Evolutionary conservation across 257 asterid species (phyloP).

Genomic region (Mitragyna speciosa): DNA sequence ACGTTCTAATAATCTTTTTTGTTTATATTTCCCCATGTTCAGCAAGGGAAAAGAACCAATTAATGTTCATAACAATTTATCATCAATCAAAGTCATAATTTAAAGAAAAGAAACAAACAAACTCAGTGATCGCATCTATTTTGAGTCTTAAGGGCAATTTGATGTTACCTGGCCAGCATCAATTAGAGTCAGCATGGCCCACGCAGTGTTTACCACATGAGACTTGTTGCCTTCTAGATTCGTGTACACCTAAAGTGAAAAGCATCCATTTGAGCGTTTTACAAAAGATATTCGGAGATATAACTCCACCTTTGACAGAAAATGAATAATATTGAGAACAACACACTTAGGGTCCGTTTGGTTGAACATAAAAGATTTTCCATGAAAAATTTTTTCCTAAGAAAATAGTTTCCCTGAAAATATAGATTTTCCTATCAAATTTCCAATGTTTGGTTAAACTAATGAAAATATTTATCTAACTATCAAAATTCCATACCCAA

Average conservation of each 20-base stretch:
- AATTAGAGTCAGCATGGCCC: slow-evolving; percentile 89
- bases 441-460: too few relatives aligned
- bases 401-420: too few relatives aligned
- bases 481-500: too few relatives aligned
- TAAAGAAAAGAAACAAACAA: not conserved
- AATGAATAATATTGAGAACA: not conserved
- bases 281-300: not conserved
- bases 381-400: too few relatives aligned
- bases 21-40: not conserved
- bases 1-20: not conserved
- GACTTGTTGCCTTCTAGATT: slow-evolving; percentile 79
- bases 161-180: slow-evolving; percentile 81
- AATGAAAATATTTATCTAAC: too few relatives aligned
- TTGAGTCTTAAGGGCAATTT: not conserved
- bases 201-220: slow-evolving; percentile 85
- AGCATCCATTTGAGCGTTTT: slow-evolving; percentile 19
- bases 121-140: not conserved
- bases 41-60: slow-evolving; percentile 4
- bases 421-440: too few relatives aligned
- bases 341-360: too few relatives aligned
- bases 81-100: slow-evolving; percentile 3
- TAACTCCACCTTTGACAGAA: not conserved
- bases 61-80: not conserved
- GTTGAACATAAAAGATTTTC: too few relatives aligned
- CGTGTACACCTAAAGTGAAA: slow-evolving; percentile 65